Conservation (phyloP, 1,284 basidiomycete genomes). For the Trichosporon sp. region DNA sequence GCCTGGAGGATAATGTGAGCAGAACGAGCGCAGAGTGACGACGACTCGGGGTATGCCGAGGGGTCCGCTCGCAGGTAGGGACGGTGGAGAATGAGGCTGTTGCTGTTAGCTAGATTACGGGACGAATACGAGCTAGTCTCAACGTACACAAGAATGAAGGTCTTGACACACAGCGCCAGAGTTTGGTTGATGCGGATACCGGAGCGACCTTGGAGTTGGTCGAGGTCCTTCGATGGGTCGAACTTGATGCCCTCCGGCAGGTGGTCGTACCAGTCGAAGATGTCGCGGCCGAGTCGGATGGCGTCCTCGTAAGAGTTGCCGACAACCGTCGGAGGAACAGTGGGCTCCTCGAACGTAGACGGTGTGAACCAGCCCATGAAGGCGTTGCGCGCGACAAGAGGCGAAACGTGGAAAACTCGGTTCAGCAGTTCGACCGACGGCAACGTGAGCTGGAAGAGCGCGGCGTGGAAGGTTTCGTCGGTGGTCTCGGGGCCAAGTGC, state of each 20-base stretch:
- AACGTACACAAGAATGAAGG: conserved; percentile 53
- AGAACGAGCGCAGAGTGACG: conserved; percentile 47
- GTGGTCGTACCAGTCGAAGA: conserved; percentile 52
- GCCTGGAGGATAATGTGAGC: conserved; percentile 51
- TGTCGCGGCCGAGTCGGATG: conserved; percentile 51
- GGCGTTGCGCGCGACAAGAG: conserved; percentile 42
- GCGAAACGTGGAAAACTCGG: conserved; percentile 51
- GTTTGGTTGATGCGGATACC: conserved; percentile 48
- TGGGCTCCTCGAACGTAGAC: conserved; percentile 27
- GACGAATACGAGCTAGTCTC: background rate
- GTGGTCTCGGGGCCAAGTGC: conserved; percentile 45
- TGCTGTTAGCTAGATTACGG: conserved; percentile 7
- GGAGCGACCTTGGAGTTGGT: conserved; percentile 34
- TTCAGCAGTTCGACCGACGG: conserved; percentile 54
- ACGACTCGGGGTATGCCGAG: conserved; percentile 53
- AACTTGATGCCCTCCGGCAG: conserved; percentile 51
- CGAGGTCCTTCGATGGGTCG: conserved; percentile 42
- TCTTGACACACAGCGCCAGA: conserved; percentile 52
- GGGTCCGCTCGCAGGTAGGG: conserved; percentile 56
- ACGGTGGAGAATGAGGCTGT: conserved; percentile 53
- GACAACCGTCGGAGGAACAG: conserved; percentile 18
- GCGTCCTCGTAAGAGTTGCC: conserved; percentile 54
- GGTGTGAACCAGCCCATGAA: conserved; percentile 53
- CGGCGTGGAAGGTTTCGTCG: conserved; percentile 53
- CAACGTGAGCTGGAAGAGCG: conserved; percentile 54